These are phyloP conservation scores for Leptographium flavum DNA, from an alignment of 2,329 filamentous ascomycete genomes.

Conservation along the genomic window DNA sequence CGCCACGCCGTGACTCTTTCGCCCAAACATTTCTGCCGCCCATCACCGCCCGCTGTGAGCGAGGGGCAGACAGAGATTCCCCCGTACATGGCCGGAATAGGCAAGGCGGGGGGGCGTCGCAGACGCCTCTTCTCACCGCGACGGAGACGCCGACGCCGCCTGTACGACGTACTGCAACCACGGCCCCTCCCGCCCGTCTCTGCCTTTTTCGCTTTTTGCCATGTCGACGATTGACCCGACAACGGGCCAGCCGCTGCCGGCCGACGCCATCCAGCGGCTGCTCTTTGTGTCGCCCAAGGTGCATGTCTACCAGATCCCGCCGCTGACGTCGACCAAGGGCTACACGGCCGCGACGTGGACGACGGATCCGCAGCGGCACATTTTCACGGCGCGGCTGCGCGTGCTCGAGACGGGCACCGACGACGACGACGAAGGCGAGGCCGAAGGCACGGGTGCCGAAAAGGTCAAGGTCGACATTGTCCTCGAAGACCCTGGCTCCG, in stretches of 20 bases:
- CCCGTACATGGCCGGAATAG: not conserved
- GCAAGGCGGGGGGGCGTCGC: not conserved
- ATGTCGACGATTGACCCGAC: conserved; percentile 52
- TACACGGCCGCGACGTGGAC: conserved; percentile 72
- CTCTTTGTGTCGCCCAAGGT: conserved; percentile 63
- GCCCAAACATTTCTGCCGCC: conserved; percentile 8
- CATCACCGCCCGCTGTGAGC: conserved; percentile 6
- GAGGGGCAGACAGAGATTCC: not conserved
- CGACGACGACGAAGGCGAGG: conserved; percentile 21
- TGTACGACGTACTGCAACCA: no score
- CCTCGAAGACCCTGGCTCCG: conserved; percentile 60
- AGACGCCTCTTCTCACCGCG: not conserved
- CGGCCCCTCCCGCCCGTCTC: no score
- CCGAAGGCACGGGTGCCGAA: conserved; percentile 21
- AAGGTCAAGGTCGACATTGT: conserved; percentile 58
- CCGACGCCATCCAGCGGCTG: conserved; percentile 71
- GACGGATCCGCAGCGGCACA: conserved; percentile 52
- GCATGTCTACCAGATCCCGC: conserved; percentile 80
- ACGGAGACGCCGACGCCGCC: no score
- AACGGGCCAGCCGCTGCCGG: conserved; percentile 52
- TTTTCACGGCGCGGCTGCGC: conserved; percentile 74
- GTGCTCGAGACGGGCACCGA: conserved; percentile 59
- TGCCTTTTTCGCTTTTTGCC: conserved; percentile 26
- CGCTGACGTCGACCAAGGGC: conserved; percentile 62
- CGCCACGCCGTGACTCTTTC: no score